phyloP scores from a whole-genome alignment of 2,329 filamentous ascomycete genomes.

The Scedosporium boydii region DNA sequence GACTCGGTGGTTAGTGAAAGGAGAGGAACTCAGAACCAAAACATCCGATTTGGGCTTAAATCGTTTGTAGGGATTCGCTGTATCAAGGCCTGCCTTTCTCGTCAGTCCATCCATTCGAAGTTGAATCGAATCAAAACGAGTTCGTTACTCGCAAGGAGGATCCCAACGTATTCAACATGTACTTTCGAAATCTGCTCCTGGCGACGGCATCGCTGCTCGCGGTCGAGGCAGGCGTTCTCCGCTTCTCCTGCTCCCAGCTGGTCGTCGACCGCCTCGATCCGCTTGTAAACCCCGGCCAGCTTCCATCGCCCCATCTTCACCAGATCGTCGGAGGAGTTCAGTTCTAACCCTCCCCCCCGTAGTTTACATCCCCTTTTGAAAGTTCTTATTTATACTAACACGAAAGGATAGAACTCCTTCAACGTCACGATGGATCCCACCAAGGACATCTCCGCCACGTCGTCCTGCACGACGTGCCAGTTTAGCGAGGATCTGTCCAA shows the following conservation, averaged over 20 bases:
- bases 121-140: too few species aligned
- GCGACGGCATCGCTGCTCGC: neutral
- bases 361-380: neutral
- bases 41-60: too few species aligned
- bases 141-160: too few species aligned
- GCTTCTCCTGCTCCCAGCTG: constrained; percentile 36
- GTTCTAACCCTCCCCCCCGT: neutral
- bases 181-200: neutral
- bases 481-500: constrained; percentile 27
- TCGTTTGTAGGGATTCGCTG: too few species aligned
- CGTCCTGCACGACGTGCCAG: constrained; percentile 18
- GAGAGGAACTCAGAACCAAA: too few species aligned
- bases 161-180: neutral
- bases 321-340: constrained; percentile 45
- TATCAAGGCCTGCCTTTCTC: too few species aligned
- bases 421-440: constrained; percentile 17
- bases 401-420: constrained; percentile 17
- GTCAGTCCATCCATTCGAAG: too few species aligned
- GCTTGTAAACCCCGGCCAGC: constrained; percentile 33
- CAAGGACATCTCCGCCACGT: neutral
- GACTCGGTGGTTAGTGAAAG: too few species aligned
- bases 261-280: constrained; percentile 36
- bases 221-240: constrained; percentile 20
- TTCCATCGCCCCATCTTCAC: constrained; percentile 44
- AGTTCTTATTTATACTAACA: neutral